Conservation (phyloP, 352 stramenopile species). For the Globisporangium paddicum region DNA sequence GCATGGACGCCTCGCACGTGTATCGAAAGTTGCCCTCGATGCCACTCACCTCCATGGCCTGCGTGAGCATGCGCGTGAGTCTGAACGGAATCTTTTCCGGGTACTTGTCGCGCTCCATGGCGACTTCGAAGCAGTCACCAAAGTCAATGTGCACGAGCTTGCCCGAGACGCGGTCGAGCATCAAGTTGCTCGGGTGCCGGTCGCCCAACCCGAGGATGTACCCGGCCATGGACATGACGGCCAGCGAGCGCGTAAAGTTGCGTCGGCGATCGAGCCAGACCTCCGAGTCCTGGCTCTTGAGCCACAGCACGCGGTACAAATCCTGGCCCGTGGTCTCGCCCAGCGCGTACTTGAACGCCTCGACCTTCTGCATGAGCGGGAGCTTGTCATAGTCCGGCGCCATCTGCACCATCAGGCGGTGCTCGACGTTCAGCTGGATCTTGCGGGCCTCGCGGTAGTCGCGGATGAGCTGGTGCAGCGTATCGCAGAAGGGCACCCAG, state of each 20-base stretch:
- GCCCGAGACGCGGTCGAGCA: slow-evolving; percentile 99
- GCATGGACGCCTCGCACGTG: slow-evolving; percentile 98
- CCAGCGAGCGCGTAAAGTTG: slow-evolving; percentile 98
- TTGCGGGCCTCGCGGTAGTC: slow-evolving; percentile 93
- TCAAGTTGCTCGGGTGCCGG: slow-evolving; percentile 99
- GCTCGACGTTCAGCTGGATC: slow-evolving; percentile 96
- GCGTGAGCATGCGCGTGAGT: slow-evolving; percentile 98
- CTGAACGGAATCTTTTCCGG: slow-evolving; percentile 99
- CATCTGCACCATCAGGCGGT: slow-evolving; percentile 96
- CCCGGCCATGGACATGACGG: slow-evolving; percentile 99
- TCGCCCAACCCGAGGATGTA: slow-evolving; percentile 99
- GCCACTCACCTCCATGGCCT: slow-evolving; percentile 99
- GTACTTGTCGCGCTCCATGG: slow-evolving; percentile 99
- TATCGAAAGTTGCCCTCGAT: slow-evolving; percentile 99
- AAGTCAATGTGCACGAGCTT: slow-evolving; percentile 99
- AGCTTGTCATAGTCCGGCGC: slow-evolving; percentile 98
- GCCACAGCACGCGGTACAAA: slow-evolving; percentile 98
- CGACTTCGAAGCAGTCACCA: slow-evolving; percentile 98
- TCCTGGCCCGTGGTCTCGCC: slow-evolving; percentile 96
- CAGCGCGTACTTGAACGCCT: slow-evolving; percentile 96
- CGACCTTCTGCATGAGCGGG: slow-evolving; percentile 99
- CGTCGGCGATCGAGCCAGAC: slow-evolving; percentile 98
- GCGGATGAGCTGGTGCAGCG: slow-evolving; percentile 98
- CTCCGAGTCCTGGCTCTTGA: slow-evolving; percentile 99
- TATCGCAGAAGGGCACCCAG: slow-evolving; percentile 99